Evolutionary conservation across 2,329 filamentous ascomycete genomes (phyloP), one percentile per base, ranked within the genome.

Genomic region (Macrophomina pseudophaseolina): DNA sequence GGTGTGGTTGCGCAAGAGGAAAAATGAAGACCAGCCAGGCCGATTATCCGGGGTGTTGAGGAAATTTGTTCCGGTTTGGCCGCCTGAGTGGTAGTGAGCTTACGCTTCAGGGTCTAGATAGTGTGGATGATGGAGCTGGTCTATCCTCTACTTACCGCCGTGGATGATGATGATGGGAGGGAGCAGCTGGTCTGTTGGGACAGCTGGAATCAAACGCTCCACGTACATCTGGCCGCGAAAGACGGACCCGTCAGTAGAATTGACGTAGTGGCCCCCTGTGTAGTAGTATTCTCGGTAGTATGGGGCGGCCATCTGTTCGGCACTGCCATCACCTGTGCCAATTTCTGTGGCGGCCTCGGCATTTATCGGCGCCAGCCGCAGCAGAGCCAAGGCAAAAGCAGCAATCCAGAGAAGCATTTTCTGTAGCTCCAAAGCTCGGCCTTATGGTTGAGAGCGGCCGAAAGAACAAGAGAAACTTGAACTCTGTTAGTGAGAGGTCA

Each of bases 1-100:
- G 46, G 81, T 79, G 71, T 83, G 82, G 16, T 83, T 81, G 23
- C 78, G 74, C 5, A 72, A 68, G 11, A 85, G 68, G 70, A 85
- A 85, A 64, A 77, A 76, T 3, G 80, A 82, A 0, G 82, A 80
- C 83, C 83, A 85, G 14, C 83, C 82, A 7, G 76, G 76, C 12
- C 78, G 74, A 48, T 80, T 80, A 65, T 85, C 82, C 4, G 84
- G 83, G 23, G 83, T 86, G 35, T 79, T 80, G 12, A 78, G 69
- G 9, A 71, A 76, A 35, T 72, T 75, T 44, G 73, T 74, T 9
- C 71, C 74, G 5, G 73, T 75, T 52, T 76, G 75, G 3, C 66
- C 73, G 67, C 2, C 35, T 38, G 35, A 1, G 6, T 4, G 2
- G 1, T 23, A 23, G 23, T 38, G 11, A 7, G 35, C 7, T 38